A percentile compares a stretch with the other conserved stretches of the same genome.
These are phyloP conservation scores for Mortierella sp. DNA, from an alignment of 371 early-diverging fungal species.

Conservation along the genomic window DNA sequence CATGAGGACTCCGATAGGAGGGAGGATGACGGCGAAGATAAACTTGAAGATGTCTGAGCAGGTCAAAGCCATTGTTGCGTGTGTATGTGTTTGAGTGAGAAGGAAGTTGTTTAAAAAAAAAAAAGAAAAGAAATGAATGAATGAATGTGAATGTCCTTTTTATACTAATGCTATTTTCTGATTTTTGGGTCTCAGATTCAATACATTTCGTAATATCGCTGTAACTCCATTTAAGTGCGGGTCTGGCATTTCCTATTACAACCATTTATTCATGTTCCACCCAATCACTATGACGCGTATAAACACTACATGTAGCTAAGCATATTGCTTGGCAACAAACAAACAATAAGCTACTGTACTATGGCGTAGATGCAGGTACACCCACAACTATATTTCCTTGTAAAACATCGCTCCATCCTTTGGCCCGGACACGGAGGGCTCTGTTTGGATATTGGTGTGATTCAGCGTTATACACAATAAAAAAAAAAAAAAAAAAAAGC, in stretches of 20 bases:
- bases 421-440: too few relatives aligned
- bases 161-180: background rate
- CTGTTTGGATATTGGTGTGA: too few relatives aligned
- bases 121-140: background rate
- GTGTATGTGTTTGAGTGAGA: background rate
- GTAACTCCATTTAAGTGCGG: background rate
- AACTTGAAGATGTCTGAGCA: conserved; percentile 63
- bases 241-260: background rate
- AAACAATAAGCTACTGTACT: too few relatives aligned
- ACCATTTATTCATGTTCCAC: background rate
- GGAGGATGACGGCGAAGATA: conserved; percentile 60
- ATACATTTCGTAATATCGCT: background rate
- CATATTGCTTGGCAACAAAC: too few relatives aligned
- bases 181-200: background rate
- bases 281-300: background rate
- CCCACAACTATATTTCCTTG: too few relatives aligned
- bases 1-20: conserved; percentile 62
- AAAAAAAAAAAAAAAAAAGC: too few relatives aligned
- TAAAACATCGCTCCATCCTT: too few relatives aligned
- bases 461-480: too few relatives aligned
- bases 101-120: background rate
- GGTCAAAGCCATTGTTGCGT: conserved; percentile 62
- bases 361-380: too few relatives aligned
- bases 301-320: too few relatives aligned
- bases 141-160: background rate